These are phyloP conservation scores for Maudiozyma barnettii DNA, from an alignment of 805 yeast species.

Conservation along the genomic window DNA sequence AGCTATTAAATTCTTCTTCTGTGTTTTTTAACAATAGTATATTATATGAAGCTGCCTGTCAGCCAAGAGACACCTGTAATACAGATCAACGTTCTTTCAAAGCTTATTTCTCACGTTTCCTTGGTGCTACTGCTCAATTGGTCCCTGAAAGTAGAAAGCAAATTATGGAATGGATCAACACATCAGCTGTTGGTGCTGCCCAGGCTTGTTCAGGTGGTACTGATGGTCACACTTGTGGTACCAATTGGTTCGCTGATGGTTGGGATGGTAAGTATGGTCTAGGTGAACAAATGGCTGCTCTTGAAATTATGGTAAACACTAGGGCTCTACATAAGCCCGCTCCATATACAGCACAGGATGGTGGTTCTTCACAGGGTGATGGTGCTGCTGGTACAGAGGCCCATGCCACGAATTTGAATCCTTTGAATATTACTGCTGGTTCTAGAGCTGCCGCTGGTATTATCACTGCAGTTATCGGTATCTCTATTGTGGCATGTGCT, in stretches of 20 bases:
- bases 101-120: constrained; percentile 66
- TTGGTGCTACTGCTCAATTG: constrained; percentile 65
- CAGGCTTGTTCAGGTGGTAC: constrained; percentile 75
- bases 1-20: constrained; percentile 44
- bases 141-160: constrained; percentile 42
- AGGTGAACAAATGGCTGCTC: constrained; percentile 85
- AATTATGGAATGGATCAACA: constrained; percentile 29
- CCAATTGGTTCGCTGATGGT: constrained; percentile 55
- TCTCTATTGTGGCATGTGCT: constrained; percentile 34
- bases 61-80: constrained; percentile 52
- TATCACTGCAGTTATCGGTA: constrained; percentile 49
- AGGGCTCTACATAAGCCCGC: constrained; percentile 32
- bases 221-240: constrained; percentile 85
- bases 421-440: constrained; percentile 36
- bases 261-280: constrained; percentile 75
- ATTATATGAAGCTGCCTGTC: constrained; percentile 82
- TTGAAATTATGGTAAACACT: constrained; percentile 49
- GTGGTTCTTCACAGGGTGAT: constrained; percentile 64
- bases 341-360: constrained; percentile 54
- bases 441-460: constrained; percentile 64
- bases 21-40: constrained; percentile 47
- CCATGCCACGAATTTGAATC: constrained; percentile 30
- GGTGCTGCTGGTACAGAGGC: constrained; percentile 56
- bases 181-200: constrained; percentile 67
- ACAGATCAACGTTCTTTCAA: constrained; percentile 89